Evolutionary conservation across 352 stramenopile species (phyloP).

Genomic region (Pythium plurisporium): DNA sequence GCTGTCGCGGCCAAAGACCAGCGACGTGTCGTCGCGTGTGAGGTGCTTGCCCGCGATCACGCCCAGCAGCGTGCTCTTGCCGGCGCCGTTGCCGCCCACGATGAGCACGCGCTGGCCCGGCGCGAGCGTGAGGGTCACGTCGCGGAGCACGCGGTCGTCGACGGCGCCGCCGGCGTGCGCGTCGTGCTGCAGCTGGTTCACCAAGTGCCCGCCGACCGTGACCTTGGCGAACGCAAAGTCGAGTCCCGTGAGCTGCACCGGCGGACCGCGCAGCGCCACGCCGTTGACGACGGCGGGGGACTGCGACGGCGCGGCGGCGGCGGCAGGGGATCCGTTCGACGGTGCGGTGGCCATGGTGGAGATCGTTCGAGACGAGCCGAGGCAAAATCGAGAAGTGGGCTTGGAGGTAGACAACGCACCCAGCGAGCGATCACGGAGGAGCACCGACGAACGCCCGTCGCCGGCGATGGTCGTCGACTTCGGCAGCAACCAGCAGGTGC

Average conservation of each 20-base stretch:
- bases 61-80: slow-evolving; percentile 94
- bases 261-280: slow-evolving; percentile 21
- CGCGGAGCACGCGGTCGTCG: slow-evolving; percentile 77
- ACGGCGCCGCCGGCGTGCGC: slow-evolving; percentile 7
- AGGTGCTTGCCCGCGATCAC: slow-evolving; percentile 95
- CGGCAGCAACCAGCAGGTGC: no score
- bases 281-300: slow-evolving; percentile 16
- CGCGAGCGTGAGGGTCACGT: slow-evolving; percentile 82
- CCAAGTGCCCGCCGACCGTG: slow-evolving; percentile 49
- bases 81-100: slow-evolving; percentile 93
- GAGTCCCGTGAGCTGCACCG: slow-evolving; percentile 51
- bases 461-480: no score
- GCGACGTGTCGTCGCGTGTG: slow-evolving; percentile 76
- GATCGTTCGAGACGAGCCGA: neutral
- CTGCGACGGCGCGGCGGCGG: neutral
- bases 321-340: neutral
- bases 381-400: neutral
- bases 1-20: slow-evolving; percentile 87
- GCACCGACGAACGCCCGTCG: slow-evolving; percentile 17
- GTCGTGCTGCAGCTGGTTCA: slow-evolving; percentile 58
- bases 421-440: slow-evolving; percentile 11
- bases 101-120: slow-evolving; percentile 89
- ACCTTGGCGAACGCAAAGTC: slow-evolving; percentile 79
- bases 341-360: slow-evolving; percentile 12
- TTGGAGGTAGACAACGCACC: neutral